Base-by-base conservation (phyloP, 768 basidiomycete genomes). In the Rhodosporidiobolus sp. region DNA sequence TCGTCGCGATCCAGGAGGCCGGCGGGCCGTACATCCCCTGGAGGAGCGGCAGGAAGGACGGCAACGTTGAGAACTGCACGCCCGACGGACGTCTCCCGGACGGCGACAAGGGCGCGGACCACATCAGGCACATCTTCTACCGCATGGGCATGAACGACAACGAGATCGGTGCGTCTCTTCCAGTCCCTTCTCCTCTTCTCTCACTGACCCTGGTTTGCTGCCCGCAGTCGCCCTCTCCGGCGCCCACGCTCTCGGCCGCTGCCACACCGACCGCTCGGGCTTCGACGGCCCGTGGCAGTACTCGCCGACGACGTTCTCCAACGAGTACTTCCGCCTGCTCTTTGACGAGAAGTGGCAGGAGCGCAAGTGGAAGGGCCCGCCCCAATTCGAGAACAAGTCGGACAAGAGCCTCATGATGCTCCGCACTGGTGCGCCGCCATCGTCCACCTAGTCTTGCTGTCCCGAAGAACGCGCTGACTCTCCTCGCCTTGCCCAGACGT, bases 71-170 rank as follows among this genome's bases (percentile, higher is more conserved):
- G 58, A 81, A 94, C 63, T 89, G 84, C 65, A 90, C 92, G 30
- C 92, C 92, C 49, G 76, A 78, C 65, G 79, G 79, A 24, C 76
- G 83, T 66, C 77, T 83, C 20, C 83, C 82, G 22, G 94, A 98
- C 79, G 94, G 88, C 22, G 77, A 87, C 46, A 88, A 92, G 81
- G 92, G 91, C 67, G 83, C 88, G 55, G 87, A 90, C 80, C 95
- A 98, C 81, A 83, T 98, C 72, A 87, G 95, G 73, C 85, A 88
- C 69, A 89, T 90, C 81, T 94, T 94, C 84, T 87, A 90, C 83
- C 89, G 92, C 79, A 94, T 94, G 92, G 92, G 88, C 64, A 94
- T 97, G 85, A 90, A 93, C 80, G 95, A 99, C 82, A 92, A 91
- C 82, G 95, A 97, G 83, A 98, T 98, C 61, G 94, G 96, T 71